Base-by-base conservation (phyloP, 108 stramenopile genomes). In the Pseudonitzschia multistriata region DNA sequence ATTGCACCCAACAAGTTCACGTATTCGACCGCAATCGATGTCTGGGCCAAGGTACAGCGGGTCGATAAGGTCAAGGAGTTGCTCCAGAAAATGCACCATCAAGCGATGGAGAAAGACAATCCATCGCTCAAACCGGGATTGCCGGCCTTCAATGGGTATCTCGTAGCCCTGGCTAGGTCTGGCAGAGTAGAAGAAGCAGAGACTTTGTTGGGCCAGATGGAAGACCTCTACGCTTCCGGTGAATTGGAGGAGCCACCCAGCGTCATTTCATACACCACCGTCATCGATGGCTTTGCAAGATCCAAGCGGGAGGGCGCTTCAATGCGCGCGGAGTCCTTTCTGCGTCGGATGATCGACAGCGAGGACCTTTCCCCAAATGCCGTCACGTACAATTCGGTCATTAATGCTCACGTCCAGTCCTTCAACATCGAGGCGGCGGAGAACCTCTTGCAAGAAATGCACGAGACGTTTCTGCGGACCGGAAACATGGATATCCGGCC, bases 211-310 rank as follows among this genome's bases (percentile, higher is more conserved):
- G 66, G 81, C 34, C 68, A 85, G 39, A 87, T 90, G 86, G 82
- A 90, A 62, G 74, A 80, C 55, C 78, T 83, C 65, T 84, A 89
- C 62, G 82, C 82, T 28, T 73, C 83, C 19, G 84, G 83, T 47
- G 81, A 90, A 60, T 67, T 83, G 53, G 67, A 74, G n/a, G 82
- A 83, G 64, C 81, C 72, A 56, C 89, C 89, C 35, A 85, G 79
- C 49, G 85, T 87, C 11, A 83, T 86, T 47, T 87, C 86, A 24
- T 90, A 88, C 57, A 83, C 80, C 27, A 83, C 86, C 34, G 81
- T 88, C 42, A 84, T 90, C 50, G 83, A 87, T 64, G 79, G 83
- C 24, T 90, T 83, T 73, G 87, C 85, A 53, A 85, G 85, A 71
- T 79, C 82, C 19, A 71, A 56, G 14, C 25, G 39, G 24, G 49